phyloP scores from a whole-genome alignment of 1,284 basidiomycete species.

The Puccinia hordei region DNA sequence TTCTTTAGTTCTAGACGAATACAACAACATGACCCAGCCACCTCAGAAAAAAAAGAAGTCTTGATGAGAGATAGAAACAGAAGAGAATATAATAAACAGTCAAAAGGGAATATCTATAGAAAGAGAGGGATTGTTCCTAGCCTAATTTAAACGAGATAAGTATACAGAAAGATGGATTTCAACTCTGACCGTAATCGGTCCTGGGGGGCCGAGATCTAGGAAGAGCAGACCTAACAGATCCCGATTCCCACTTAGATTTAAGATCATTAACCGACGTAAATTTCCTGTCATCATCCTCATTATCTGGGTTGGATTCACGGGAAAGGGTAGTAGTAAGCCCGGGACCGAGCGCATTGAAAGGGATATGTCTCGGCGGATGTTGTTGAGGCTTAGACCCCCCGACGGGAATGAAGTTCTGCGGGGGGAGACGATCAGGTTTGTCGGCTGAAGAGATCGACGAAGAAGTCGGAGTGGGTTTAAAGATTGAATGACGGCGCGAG shows the following conservation, averaged over 20 bases:
- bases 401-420: background rate
- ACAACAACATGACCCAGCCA: background rate
- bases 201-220: background rate
- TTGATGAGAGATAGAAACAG: constrained; percentile 19
- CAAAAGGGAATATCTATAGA: no score
- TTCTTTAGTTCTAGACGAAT: background rate
- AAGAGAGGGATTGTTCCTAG: no score
- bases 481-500: background rate
- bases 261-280: constrained; percentile 30
- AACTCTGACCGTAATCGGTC: constrained; percentile 46
- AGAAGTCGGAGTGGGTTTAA: constrained; percentile 26
- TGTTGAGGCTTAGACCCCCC: background rate
- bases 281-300: background rate
- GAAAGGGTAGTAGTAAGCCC: background rate
- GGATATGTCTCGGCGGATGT: constrained; percentile 17
- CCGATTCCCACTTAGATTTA: constrained; percentile 46
- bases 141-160: no score
- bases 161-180: no score
- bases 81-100: no score
- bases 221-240: background rate
- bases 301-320: background rate
- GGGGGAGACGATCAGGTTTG: background rate
- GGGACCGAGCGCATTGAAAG: constrained; percentile 10
- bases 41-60: background rate
- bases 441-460: background rate